Percentiles rank a stretch among this genome's conserved stretches.
phyloP scores from a whole-genome alignment of 345 rosid genomes.

The Populus alba region DNA sequence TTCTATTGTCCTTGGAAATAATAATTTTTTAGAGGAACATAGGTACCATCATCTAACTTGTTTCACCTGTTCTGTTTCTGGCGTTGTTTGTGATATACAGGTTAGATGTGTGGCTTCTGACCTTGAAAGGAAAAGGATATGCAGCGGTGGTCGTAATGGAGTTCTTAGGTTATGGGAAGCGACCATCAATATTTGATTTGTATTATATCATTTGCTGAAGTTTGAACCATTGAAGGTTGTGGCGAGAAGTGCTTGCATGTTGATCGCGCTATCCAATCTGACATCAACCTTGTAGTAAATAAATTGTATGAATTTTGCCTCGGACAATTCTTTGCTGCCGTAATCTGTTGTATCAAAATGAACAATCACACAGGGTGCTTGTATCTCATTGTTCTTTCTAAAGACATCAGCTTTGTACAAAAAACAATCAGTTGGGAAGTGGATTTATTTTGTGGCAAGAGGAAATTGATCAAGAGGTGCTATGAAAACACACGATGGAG shows the following conservation, averaged over 20 bases:
- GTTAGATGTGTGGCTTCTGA: constrained; percentile 94
- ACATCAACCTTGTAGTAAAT: background rate
- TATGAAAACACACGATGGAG: background rate
- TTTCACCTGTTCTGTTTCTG: constrained; percentile 1
- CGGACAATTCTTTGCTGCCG: background rate
- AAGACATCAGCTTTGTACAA: background rate
- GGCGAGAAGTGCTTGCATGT: background rate
- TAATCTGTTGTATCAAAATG: background rate
- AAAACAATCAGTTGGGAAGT: no score
- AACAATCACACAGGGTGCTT: background rate
- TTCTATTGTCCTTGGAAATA: background rate
- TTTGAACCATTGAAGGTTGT: background rate
- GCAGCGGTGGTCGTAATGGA: constrained; percentile 97
- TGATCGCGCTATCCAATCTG: background rate
- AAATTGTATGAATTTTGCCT: background rate
- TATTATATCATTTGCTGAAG: background rate
- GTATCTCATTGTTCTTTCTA: background rate
- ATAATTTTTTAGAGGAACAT: background rate
- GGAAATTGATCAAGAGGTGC: background rate
- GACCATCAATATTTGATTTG: constrained; percentile 75
- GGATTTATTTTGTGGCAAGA: background rate
- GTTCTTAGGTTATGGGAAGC: constrained; percentile 97
- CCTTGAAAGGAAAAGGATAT: constrained; percentile 97
- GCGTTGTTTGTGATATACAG: constrained; percentile 33
- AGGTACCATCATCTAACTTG: background rate